Evolutionary conservation across 371 early-diverging fungal species (phyloP).

Genomic region (Lichtheimia ornata): DNA sequence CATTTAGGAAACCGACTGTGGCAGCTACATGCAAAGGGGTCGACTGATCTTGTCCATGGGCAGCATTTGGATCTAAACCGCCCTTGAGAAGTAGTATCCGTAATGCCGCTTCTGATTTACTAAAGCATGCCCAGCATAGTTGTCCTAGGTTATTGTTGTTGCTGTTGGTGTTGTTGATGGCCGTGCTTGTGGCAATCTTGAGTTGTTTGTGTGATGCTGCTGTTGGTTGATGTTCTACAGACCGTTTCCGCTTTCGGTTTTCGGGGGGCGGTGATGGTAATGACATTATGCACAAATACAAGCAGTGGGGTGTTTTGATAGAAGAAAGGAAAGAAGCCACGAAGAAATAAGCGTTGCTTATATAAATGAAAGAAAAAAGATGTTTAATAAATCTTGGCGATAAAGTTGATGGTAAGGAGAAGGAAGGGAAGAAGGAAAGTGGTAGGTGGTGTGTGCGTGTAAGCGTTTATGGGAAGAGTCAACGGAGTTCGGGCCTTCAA

Average conservation of each 20-base stretch:
- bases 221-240: slow-evolving; percentile 15
- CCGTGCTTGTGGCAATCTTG: slow-evolving; percentile 21
- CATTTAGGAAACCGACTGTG: slow-evolving; percentile 29
- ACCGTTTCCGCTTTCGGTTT: slow-evolving; percentile 33
- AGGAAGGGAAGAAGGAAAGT: slow-evolving; percentile 5
- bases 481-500: background rate
- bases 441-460: slow-evolving; percentile 5
- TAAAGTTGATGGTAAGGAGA: slow-evolving; percentile 3
- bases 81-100: slow-evolving; percentile 20
- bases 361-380: background rate
- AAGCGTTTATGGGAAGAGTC: background rate
- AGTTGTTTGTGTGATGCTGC: slow-evolving; percentile 17
- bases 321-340: background rate
- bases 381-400: slow-evolving; percentile 1
- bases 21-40: slow-evolving; percentile 46
- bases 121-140: slow-evolving; percentile 38
- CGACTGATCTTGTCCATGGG: slow-evolving; percentile 29
- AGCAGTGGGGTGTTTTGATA: background rate
- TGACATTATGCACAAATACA: background rate
- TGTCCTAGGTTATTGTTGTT: slow-evolving; percentile 25
- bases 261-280: slow-evolving; percentile 30
- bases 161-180: slow-evolving; percentile 24
- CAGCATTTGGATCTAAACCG: slow-evolving; percentile 32
- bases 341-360: background rate
- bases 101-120: slow-evolving; percentile 29